Percentiles rank a stretch among this genome's conserved stretches.
phyloP scores from a whole-genome alignment of 352 stramenopile genomes.

The Pythium phragmiticola region DNA sequence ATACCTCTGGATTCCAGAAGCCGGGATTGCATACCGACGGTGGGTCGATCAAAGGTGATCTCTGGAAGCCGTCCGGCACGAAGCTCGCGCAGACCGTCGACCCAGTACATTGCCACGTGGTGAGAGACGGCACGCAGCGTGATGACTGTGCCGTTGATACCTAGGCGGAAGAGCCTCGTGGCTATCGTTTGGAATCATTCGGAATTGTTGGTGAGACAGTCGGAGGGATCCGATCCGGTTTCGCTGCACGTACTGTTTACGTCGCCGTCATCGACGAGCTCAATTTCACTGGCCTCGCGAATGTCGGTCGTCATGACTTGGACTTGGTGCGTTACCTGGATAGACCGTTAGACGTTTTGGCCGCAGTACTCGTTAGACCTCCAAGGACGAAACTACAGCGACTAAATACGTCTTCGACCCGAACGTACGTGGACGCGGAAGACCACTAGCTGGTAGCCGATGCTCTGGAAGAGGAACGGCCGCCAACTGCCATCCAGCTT shows the following conservation, averaged over 20 bases:
- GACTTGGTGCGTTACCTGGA: constrained; percentile 63
- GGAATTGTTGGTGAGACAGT: constrained; percentile 12
- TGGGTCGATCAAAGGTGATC: constrained; percentile 43
- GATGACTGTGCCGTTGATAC: constrained; percentile 66
- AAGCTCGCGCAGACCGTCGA: constrained; percentile 60
- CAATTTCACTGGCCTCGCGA: constrained; percentile 55
- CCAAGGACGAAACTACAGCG: background rate
- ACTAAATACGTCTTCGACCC: background rate
- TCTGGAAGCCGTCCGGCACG: constrained; percentile 43
- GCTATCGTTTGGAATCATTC: constrained; percentile 1
- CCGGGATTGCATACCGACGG: constrained; percentile 32
- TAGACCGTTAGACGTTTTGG: no score
- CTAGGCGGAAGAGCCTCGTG: constrained; percentile 49
- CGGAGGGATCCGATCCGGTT: background rate
- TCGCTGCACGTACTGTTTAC: constrained; percentile 8
- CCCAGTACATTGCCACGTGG: constrained; percentile 63
- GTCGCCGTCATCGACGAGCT: constrained; percentile 36
- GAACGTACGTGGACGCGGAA: constrained; percentile 61
- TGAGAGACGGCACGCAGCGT: constrained; percentile 68
- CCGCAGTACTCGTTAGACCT: no score
- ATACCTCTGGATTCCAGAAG: no score
- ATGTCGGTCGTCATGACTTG: constrained; percentile 74
- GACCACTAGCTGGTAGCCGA: constrained; percentile 62
- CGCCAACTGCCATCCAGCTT: constrained; percentile 73
- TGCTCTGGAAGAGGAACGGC: constrained; percentile 77